These are phyloP conservation scores for Schizophyllum amplum DNA, from an alignment of 1,284 basidiomycete species.

Conservation along the genomic window DNA sequence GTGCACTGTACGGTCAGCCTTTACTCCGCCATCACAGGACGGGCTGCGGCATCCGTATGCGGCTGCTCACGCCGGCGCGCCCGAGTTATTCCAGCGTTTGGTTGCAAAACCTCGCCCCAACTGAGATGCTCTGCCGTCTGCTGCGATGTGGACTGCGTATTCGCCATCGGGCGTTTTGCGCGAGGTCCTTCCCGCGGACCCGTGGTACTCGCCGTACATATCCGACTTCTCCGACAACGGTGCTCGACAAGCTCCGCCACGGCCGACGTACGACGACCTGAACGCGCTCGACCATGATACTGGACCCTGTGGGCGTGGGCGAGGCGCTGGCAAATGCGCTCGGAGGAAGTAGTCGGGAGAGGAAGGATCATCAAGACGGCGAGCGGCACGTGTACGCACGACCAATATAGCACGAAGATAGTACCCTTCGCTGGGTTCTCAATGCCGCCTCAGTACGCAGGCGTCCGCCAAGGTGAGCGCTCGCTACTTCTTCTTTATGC, in stretches of 20 bases:
- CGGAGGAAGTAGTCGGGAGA: conserved; percentile 17
- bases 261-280: conserved; percentile 2
- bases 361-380: conserved; percentile 33
- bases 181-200: conserved; percentile 41
- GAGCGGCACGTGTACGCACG: neutral
- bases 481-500: conserved; percentile 9
- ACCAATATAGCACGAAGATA: conserved; percentile 84
- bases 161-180: conserved; percentile 36
- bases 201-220: conserved; percentile 46
- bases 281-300: conserved; percentile 23
- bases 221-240: conserved; percentile 12
- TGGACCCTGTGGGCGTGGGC: conserved; percentile 16
- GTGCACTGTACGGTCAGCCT: conserved; percentile 43
- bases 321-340: conserved; percentile 39
- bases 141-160: conserved; percentile 47
- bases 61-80: conserved; percentile 26
- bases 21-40: conserved; percentile 12
- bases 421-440: conserved; percentile 92
- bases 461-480: conserved; percentile 68
- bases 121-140: conserved; percentile 29
- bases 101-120: conserved; percentile 20
- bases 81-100: conserved; percentile 20
- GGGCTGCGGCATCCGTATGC: conserved; percentile 39
- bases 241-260: neutral
- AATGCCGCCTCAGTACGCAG: conserved; percentile 88